Base-by-base conservation (phyloP, 257 asterid genomes). In the Rauvolfia tetraphylla region DNA sequence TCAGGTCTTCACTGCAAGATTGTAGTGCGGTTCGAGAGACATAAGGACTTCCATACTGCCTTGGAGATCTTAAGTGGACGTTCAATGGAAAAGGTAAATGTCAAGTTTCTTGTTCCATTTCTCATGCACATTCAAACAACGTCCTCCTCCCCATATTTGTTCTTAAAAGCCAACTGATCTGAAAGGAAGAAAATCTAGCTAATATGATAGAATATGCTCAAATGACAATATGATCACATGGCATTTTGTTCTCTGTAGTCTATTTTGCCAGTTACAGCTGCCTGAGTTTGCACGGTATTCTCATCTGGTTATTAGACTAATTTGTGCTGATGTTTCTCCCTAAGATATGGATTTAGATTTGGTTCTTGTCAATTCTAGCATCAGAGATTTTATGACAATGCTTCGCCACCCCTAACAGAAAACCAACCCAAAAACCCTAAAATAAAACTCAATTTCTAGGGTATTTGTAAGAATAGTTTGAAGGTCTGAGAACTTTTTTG, bases 1-100 rank as follows among this genome's bases (percentile, higher is more conserved):
- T 82, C 98, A 25, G 97, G 99, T 80, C 97, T 95, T 76, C 87
- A 93, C 31, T 95, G 99, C 84, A 95, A 89, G 88, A 84, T 93
- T 71, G 89, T 91, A 69, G 93, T 93, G 79, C 93, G 89, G 78
- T 95, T 91, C 78, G 96, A 93, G 80, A 82, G 85, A 71, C 85
- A 95, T 89, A 74, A 63, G 79, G 94, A 86, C 83, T 95, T 95
- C 81, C 80, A 25, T 75, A 79, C 86, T 74, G 97, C 98, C 76
- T 82, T 95, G 88, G 93, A 90, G 92, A 78, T 86, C 83, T 86
- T 95, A 59, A 85, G 88, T 68, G 96, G 99, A 46, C 96, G 90
- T 76, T 93, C 99, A 70, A 81, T 95, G 78, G 89, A 54, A 56
- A 95, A 95, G 99, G 99, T 93, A 79, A 76, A 20, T 63, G 38